These are phyloP conservation scores for Fusarium acutatum DNA, from an alignment of 2,329 filamentous ascomycete genomes.

Conservation along the genomic window DNA sequence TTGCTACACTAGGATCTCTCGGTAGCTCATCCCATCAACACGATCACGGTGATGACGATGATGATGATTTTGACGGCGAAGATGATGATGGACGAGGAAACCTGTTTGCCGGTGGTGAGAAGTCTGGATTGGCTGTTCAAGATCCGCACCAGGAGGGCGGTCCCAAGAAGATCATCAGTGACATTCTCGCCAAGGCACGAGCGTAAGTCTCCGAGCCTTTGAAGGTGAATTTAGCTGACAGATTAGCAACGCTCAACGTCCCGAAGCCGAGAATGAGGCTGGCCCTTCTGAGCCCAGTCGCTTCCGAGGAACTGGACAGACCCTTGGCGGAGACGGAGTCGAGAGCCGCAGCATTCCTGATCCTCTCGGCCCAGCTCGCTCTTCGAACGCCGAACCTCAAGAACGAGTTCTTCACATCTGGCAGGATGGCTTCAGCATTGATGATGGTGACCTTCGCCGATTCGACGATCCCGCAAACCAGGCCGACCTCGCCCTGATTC, in stretches of 20 bases:
- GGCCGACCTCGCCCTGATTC: constrained; percentile 77
- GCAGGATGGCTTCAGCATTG: constrained; percentile 86
- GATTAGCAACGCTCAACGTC: constrained; percentile 68
- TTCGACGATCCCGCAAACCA: constrained; percentile 83
- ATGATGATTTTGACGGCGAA: constrained; percentile 64
- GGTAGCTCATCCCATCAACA: constrained; percentile 58
- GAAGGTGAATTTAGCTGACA: constrained; percentile 1
- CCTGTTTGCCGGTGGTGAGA: constrained; percentile 85
- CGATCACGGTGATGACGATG: constrained; percentile 67
- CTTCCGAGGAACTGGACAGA: constrained; percentile 78
- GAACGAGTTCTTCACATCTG: constrained; percentile 80
- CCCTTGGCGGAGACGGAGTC: constrained; percentile 79
- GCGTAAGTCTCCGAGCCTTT: constrained; percentile 54
- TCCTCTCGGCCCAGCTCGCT: constrained; percentile 51
- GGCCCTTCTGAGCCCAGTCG: constrained; percentile 59
- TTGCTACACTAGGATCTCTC: constrained; percentile 68
- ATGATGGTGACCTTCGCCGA: constrained; percentile 79
- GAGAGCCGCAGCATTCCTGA: constrained; percentile 75
- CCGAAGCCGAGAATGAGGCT: constrained; percentile 59
- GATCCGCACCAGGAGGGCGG: constrained; percentile 63
- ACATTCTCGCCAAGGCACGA: constrained; percentile 71
- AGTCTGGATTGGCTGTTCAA: constrained; percentile 76
- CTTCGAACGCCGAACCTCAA: constrained; percentile 57
- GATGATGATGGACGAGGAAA: constrained; percentile 70
- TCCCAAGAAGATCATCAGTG: constrained; percentile 65